Base-by-base conservation (phyloP, 495 filamentous ascomycete species). In the Penicillium flavigenum region DNA sequence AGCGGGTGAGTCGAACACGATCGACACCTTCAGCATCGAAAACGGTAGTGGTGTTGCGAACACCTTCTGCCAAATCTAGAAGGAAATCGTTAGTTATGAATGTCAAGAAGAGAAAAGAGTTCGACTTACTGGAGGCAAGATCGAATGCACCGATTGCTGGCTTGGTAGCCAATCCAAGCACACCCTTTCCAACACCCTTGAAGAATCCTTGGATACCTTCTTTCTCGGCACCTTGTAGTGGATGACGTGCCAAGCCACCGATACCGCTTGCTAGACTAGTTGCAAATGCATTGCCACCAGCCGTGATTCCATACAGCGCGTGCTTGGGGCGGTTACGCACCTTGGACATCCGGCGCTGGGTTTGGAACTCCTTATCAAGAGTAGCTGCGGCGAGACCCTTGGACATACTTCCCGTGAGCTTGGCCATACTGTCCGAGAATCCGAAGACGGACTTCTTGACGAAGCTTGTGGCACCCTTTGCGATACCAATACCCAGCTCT, bases 391-490 rank as follows among this genome's bases (percentile, higher is more conserved):
- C 88, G 47, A 98, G 86, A 63, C 87, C 94, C 74, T 98, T 98
- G 63, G 92, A 93, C 74, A 98, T 92, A 74, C 89, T 93, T 50
- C 94, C 94, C 2, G 94, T 97, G 67, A 96, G 84, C 71, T 98
- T 98, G 46, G 92, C 92, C 73, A 98, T 88, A 63, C 90, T 95
- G 69, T 98, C 94, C 8, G 87, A 92, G 66, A 98, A 88, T 44
- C 94, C 94, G 71, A 96, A 98, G 22, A 98, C 92, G 0, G 92
- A 96, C 70, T 98, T 98, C 80, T 97, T 98, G 64, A 97, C 88
- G 70, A 98, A 98, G 69, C 89, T 95, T 1, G 90, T 92, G 17
- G 95, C 94, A 34, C 94, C 94, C 69, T 97, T 96, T 12, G 95
- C 95, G 61, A 98, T 92, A 14, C 95, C 95, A 51, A 92, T 79